Conservation (phyloP, 768 basidiomycete species). For the Tubosaeta sp. region DNA sequence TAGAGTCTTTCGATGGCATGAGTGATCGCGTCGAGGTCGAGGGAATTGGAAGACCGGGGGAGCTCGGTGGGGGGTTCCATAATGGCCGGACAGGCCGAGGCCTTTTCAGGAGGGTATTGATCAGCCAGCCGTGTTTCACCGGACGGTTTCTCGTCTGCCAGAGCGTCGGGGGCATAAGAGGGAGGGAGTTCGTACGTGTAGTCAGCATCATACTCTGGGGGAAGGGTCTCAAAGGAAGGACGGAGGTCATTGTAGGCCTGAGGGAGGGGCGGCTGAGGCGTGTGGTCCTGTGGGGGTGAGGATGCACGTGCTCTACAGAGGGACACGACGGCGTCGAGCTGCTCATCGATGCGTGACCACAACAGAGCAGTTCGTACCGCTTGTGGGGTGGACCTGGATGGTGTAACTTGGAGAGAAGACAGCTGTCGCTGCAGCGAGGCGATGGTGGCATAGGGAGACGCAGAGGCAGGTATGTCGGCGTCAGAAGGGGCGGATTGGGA, state of each 20-base stretch:
- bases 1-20: slow-evolving; percentile 90
- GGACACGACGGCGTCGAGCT: slow-evolving; percentile 63
- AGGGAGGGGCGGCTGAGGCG: slow-evolving; percentile 17
- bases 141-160: slow-evolving; percentile 6
- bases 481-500: slow-evolving; percentile 9
- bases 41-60: slow-evolving; percentile 36
- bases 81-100: neutral
- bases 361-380: slow-evolving; percentile 60
- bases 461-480: slow-evolving; percentile 5
- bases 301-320: slow-evolving; percentile 60
- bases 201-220: slow-evolving; percentile 50
- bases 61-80: neutral
- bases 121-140: slow-evolving; percentile 8
- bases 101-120: slow-evolving; percentile 24
- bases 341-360: slow-evolving; percentile 71
- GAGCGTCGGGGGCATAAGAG: slow-evolving; percentile 18
- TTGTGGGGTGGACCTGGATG: slow-evolving; percentile 34
- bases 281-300: slow-evolving; percentile 3
- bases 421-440: slow-evolving; percentile 64
- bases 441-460: slow-evolving; percentile 41
- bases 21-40: slow-evolving; percentile 83
- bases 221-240: slow-evolving; percentile 33
- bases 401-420: slow-evolving; percentile 53
- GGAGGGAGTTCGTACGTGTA: slow-evolving; percentile 23
- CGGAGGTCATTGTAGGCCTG: slow-evolving; percentile 2